Evolutionary conservation across 176 grass and related monocot species (phyloP), one percentile per base, ranked within the genome.

Genomic region (Cymbopogon citratus): DNA sequence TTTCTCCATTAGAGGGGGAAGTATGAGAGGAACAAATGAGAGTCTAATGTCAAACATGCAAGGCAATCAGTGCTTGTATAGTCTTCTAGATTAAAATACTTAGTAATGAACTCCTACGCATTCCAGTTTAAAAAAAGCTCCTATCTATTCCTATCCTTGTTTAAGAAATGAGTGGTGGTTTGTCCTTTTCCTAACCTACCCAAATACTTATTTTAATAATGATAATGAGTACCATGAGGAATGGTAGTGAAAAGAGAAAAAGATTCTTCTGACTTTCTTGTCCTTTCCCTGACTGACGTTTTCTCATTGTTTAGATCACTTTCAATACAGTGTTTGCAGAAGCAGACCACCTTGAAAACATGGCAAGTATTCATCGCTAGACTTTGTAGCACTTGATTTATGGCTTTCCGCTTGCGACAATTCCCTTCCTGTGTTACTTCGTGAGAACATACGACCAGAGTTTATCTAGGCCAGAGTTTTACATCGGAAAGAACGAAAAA

Each of bases 91-190:
- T 51, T 49, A 80, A 51, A 67, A 36, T 67, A 80, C 28, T 48
- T 59, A 44, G 46, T 16, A 63, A 21, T 12, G 18, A 63, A 14
- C 26, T 46, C 56, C 19, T 62, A 6, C 23, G 19, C 18, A 3
- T 63, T 63, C 60, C 25, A 28, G 60, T 63, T 27, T 6, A 2
- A 14, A 63, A 61, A 63, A 63, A 28, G 3, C 61, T 14, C 12
- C 12, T 5, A 63, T 28, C 25, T 28, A 5, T 14, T 63, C 60
- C 60, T 28, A 63, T 63, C 11, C 59, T 62, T 28, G 59, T 62
- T 66, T n/a, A 67, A 75, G n/a, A 79, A 66, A 76, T 76, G 33
- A 31, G 52, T 76, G 45, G 54, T 33, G 23, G 16, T 40, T 66
- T 76, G 61, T 43, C 46, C 69, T 29, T 76, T 75, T 67, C 45